Conservation (phyloP, 768 basidiomycete species). For the Agaricus bisporus region DNA sequence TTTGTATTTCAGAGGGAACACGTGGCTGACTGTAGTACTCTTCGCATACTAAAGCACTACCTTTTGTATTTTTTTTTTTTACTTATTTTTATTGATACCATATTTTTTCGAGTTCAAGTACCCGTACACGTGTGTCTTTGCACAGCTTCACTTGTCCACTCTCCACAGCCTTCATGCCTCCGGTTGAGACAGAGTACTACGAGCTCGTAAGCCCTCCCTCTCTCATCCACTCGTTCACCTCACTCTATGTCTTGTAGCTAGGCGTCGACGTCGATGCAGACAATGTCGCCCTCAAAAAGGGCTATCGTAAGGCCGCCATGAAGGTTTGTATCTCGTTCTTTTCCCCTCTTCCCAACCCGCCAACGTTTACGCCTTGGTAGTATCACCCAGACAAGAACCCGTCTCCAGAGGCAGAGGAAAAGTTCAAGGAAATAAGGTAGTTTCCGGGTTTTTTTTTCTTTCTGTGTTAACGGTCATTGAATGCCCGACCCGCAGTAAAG, state of each 20-base stretch:
- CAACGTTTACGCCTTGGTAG: slow-evolving; percentile 28
- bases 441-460: slow-evolving; percentile 9
- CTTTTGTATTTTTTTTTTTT: background rate
- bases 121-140: no score
- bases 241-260: slow-evolving; percentile 38
- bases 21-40: no score
- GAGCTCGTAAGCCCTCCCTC: slow-evolving; percentile 54
- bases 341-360: background rate
- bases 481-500: slow-evolving; percentile 53
- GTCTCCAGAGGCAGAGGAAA: slow-evolving; percentile 88
- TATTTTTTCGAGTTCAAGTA: no score
- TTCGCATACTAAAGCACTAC: no score
- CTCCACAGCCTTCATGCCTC: slow-evolving; percentile 48
- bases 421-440: slow-evolving; percentile 94
- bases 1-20: no score
- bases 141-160: background rate
- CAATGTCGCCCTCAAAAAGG: slow-evolving; percentile 87
- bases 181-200: slow-evolving; percentile 88
- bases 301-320: slow-evolving; percentile 91
- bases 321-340: slow-evolving; percentile 45
- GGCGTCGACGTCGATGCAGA: slow-evolving; percentile 66
- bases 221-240: background rate
- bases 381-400: slow-evolving; percentile 96
- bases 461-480: background rate
- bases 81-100: no score